Evolutionary conservation across 2,329 filamentous ascomycete species (phyloP).

Genomic region (Penicillium corylophilum): DNA sequence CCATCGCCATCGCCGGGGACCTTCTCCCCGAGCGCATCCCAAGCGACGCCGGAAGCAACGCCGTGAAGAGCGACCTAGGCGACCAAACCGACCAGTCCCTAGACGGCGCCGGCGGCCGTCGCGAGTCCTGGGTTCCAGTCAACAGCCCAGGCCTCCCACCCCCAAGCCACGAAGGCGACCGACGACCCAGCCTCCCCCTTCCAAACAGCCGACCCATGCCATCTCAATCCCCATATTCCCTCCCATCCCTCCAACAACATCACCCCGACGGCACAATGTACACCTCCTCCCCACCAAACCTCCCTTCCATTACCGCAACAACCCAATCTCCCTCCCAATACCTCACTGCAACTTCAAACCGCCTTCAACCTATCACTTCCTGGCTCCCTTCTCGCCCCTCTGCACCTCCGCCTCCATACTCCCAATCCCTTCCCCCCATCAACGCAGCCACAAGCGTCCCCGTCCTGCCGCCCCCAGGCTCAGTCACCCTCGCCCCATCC

Average conservation of each 20-base stretch:
- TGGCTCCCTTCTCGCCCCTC: constrained; percentile 37
- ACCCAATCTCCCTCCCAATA: constrained; percentile 32
- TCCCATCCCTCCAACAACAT: constrained; percentile 37
- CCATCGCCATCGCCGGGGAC: constrained; percentile 20
- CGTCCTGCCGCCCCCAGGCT: constrained; percentile 37
- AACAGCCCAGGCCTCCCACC: constrained; percentile 38
- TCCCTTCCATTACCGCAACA: constrained; percentile 30
- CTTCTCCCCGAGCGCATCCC: constrained; percentile 31
- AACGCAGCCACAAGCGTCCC: constrained; percentile 35
- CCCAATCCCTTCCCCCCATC: constrained; percentile 41
- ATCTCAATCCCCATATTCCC: constrained; percentile 35
- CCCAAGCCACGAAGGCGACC: constrained; percentile 33
- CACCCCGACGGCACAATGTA: constrained; percentile 33
- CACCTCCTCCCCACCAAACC: constrained; percentile 32
- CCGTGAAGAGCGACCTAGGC: constrained; percentile 41
- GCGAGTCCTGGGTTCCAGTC: constrained; percentile 44
- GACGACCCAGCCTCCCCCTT: constrained; percentile 40
- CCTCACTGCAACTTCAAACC: constrained; percentile 29
- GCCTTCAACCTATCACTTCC: constrained; percentile 42
- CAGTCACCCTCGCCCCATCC: constrained; percentile 31
- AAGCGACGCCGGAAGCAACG: constrained; percentile 43
- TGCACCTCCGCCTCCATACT: constrained; percentile 34
- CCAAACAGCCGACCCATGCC: constrained; percentile 35
- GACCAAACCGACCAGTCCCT: constrained; percentile 30
- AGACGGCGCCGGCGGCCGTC: constrained; percentile 34